Conservation (phyloP, 2,329 filamentous ascomycete species). For the Aspergillus felis region DNA sequence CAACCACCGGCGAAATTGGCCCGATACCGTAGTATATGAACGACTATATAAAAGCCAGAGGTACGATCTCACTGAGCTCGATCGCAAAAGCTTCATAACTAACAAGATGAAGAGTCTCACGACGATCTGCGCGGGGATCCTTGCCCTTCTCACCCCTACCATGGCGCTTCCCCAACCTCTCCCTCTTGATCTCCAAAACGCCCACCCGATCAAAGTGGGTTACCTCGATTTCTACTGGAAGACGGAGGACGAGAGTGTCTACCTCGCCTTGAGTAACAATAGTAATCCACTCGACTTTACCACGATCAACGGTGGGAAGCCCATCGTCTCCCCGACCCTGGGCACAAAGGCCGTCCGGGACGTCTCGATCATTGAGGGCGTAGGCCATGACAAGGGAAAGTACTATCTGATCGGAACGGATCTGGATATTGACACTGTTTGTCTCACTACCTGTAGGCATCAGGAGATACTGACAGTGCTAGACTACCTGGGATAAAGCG, state of each 20-base stretch:
- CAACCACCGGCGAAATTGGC: background rate
- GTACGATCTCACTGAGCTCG: background rate
- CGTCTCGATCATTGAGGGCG: conserved; percentile 6
- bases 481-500: conserved; percentile 12
- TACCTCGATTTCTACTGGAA: conserved; percentile 14
- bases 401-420: conserved; percentile 15
- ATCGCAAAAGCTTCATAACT: background rate
- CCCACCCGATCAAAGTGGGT: conserved; percentile 6
- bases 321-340: conserved; percentile 9
- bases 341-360: conserved; percentile 14
- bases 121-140: background rate
- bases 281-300: conserved; percentile 4
- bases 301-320: conserved; percentile 4
- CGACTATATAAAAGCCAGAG: background rate
- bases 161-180: background rate
- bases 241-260: conserved; percentile 12
- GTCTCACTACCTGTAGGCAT: too few species aligned
- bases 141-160: background rate
- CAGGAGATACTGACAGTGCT: background rate
- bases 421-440: conserved; percentile 10
- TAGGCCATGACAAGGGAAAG: conserved; percentile 8
- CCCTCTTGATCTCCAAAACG: background rate
- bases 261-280: conserved; percentile 11
- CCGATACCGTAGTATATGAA: background rate
- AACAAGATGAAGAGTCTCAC: background rate